Base-by-base conservation (phyloP, 2,329 filamentous ascomycete species). In the Cladosporium sp. region DNA sequence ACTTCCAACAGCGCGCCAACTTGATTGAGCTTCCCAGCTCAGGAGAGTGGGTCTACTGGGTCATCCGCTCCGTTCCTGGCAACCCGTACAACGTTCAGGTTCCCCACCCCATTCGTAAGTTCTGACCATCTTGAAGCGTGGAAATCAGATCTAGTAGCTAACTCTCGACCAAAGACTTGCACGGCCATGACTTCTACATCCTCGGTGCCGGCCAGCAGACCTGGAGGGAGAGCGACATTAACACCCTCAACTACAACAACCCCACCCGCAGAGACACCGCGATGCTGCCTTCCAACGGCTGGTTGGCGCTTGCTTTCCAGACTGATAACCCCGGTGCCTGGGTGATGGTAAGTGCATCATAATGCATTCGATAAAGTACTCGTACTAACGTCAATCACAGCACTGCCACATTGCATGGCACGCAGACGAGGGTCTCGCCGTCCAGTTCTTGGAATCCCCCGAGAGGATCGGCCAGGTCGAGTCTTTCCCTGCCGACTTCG, bases 281-380 rank as follows among this genome's bases (percentile, higher is more conserved):
- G 1, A 76, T 79, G 74, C 69, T 81, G 28, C 74, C 74, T 1
- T 70, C 71, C 0, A 70, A 67, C 56, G 79, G 79, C 0, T 80
- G 76, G 71, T 66, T 81, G 49, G 76, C 79, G 11, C 58, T 81
- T 21, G 79, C 79, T 21, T 80, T 79, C 67, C 69, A 74, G 64
- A 77, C 75, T 28, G 76, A 81, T 65, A 82, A 82, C 66, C 79
- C 79, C 0, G 79, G 79, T 6, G 74, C 78, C 1, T 81, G 79
- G 79, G 39, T 46, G 8, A 46, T 46, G 58, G 59, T 63, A 56
- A 56, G 59, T 39, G 58, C 48, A 51, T 5, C n/a, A 46, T 69
- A 3, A 46, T 21, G 11, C 39, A 46, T 11, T 5, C 39, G 6
- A 46, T 21, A 2, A 23, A 11, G n/a, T 1, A 46, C n/a, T 13